Percentiles rank a stretch among this genome's conserved stretches.
Evolutionary conservation across 768 basidiomycete genomes (phyloP).

Genomic region (Russula lepida): DNA sequence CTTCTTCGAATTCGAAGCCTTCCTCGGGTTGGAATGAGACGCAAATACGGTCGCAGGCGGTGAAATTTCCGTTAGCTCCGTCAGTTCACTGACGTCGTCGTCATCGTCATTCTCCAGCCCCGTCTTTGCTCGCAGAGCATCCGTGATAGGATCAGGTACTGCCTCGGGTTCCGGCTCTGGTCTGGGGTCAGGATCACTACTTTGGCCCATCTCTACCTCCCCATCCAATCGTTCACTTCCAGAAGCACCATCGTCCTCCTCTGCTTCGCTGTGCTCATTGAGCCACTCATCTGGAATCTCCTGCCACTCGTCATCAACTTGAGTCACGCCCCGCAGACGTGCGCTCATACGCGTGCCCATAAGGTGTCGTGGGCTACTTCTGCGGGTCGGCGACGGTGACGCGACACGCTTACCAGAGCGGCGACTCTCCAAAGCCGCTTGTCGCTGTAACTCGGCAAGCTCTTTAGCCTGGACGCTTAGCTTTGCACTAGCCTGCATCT

Average conservation of each 20-base stretch:
- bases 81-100: slow-evolving; percentile 65
- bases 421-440: slow-evolving; percentile 30
- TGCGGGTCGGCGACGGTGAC: slow-evolving; percentile 12
- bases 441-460: slow-evolving; percentile 52
- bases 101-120: slow-evolving; percentile 56
- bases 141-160: slow-evolving; percentile 22
- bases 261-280: slow-evolving; percentile 22
- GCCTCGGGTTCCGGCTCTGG: slow-evolving; percentile 11
- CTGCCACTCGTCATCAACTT: slow-evolving; percentile 60
- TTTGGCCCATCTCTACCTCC: slow-evolving; percentile 16
- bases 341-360: slow-evolving; percentile 60
- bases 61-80: slow-evolving; percentile 55
- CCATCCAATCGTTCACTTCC: slow-evolving; percentile 19
- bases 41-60: slow-evolving; percentile 23
- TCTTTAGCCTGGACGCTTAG: slow-evolving; percentile 63
- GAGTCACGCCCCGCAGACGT: slow-evolving; percentile 43
- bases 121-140: slow-evolving; percentile 29
- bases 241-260: slow-evolving; percentile 12
- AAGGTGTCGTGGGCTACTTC: slow-evolving; percentile 26
- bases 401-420: slow-evolving; percentile 16
- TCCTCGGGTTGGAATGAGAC: slow-evolving; percentile 17
- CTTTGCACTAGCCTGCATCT: slow-evolving; percentile 61
- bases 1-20: slow-evolving; percentile 5
- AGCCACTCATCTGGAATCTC: slow-evolving; percentile 73
- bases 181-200: slow-evolving; percentile 3